Evolutionary conservation across 768 basidiomycete genomes (phyloP).

Genomic region (Dendrothele bispora): DNA sequence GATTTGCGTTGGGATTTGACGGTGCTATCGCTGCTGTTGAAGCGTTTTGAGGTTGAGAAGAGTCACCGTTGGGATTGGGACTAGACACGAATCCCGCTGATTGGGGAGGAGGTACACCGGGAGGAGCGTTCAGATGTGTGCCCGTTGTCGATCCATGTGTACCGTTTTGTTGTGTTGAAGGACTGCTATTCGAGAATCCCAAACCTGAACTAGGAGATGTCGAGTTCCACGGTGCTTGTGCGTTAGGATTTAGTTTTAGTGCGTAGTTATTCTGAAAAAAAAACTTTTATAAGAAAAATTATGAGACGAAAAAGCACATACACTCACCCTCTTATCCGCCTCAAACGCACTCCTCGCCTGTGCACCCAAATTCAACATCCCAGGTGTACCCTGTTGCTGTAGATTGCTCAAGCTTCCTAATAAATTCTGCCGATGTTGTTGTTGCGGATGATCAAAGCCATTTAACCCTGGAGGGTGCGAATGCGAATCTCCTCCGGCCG

Average conservation of each 20-base stretch:
- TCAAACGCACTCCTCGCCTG: slow-evolving; percentile 53
- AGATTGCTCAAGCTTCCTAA: slow-evolving; percentile 49
- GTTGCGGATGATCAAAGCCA: slow-evolving; percentile 56
- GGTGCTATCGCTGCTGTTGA: slow-evolving; percentile 25
- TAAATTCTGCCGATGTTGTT: slow-evolving; percentile 56
- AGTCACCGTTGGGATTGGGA: slow-evolving; percentile 27
- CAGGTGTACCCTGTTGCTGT: slow-evolving; percentile 53
- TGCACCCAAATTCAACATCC: slow-evolving; percentile 59
- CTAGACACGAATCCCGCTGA: slow-evolving; percentile 9
- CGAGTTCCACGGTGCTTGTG: too few relatives aligned
- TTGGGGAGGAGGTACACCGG: slow-evolving; percentile 32
- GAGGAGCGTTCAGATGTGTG: slow-evolving; percentile 55
- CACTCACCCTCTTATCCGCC: slow-evolving; percentile 65
- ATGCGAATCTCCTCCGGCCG: slow-evolving; percentile 22
- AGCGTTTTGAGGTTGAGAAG: slow-evolving; percentile 24
- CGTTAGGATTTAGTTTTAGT: slow-evolving; percentile 53
- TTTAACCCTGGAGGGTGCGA: slow-evolving; percentile 79
- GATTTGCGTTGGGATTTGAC: slow-evolving; percentile 29
- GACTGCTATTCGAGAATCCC: neutral
- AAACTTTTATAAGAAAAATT: too few relatives aligned
- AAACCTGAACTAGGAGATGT: slow-evolving; percentile 10
- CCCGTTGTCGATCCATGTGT: slow-evolving; percentile 36
- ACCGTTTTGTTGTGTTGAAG: slow-evolving; percentile 44
- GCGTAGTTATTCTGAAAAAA: slow-evolving; percentile 52
- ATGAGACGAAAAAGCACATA: slow-evolving; percentile 47